Percentiles rank a stretch among this genome's conserved stretches.
These are phyloP conservation scores for Fonsecaea multimorphosa DNA, from an alignment of 2,329 filamentous ascomycete genomes.

Conservation along the genomic window DNA sequence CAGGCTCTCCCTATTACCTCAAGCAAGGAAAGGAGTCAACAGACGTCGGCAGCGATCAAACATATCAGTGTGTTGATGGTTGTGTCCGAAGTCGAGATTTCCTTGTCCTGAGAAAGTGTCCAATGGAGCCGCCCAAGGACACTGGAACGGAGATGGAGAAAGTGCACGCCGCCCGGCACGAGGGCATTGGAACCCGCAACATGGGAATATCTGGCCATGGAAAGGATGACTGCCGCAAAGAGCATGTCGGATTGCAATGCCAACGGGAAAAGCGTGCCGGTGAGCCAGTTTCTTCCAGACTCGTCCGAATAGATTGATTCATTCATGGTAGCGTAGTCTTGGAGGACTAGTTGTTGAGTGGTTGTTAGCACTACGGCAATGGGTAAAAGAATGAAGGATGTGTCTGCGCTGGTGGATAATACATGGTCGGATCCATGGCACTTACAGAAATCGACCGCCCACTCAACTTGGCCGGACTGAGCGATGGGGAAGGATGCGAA, in stretches of 20 bases:
- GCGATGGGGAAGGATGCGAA: constrained; percentile 13
- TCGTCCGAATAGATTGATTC: constrained; percentile 8
- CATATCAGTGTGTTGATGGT: constrained; percentile 15
- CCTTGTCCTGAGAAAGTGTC: constrained; percentile 8
- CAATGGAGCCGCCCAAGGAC: constrained; percentile 11
- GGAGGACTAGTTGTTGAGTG: constrained; percentile 8
- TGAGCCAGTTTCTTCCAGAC: constrained; percentile 9
- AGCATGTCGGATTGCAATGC: constrained; percentile 17
- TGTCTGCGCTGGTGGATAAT: not conserved
- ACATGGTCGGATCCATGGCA: not conserved
- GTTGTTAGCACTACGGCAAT: not conserved
- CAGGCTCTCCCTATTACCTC: not conserved
- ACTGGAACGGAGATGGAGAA: constrained; percentile 10
- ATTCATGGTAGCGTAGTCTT: constrained; percentile 12
- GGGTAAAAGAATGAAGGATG: not conserved
- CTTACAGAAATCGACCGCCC: constrained; percentile 17
- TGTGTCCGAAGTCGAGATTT: constrained; percentile 12
- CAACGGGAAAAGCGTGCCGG: constrained; percentile 10
- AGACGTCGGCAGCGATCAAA: constrained; percentile 16
- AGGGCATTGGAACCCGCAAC: constrained; percentile 5
- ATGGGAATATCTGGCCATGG: constrained; percentile 15
- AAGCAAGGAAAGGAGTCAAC: not conserved
- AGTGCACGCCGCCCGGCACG: constrained; percentile 10
- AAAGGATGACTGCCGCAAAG: constrained; percentile 11
- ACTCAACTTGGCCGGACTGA: constrained; percentile 11